Base-by-base conservation (phyloP, 2,329 filamentous ascomycete species). In the Ophiocordyceps camponoti-floridani region DNA sequence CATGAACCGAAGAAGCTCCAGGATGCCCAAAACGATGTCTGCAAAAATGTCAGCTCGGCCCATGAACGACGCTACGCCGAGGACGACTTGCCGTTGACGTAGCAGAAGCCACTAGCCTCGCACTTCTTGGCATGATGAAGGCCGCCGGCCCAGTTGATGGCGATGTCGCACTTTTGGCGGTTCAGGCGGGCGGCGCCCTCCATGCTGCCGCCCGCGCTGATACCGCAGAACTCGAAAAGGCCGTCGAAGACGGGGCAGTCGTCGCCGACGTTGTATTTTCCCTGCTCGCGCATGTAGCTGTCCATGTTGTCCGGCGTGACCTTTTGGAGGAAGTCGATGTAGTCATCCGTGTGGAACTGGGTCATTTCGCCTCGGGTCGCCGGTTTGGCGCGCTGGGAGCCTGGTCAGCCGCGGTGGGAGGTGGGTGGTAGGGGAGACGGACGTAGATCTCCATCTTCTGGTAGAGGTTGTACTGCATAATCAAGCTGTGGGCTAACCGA, bases 291-390 rank as follows among this genome's bases (percentile, higher is more conserved):
- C 53, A 81, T 75, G 58, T 86, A 96, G 51, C 75, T 76, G 54
- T 98, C 93, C 85, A 96, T 96, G 60, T 98, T 98, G 66, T 98
- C 91, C 1, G 91, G 93, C 0, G 91, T 96, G 45, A 98, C 91
- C 55, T 93, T 94, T 65, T 73, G 83, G 16, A 98, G 70, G 58
- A 96, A 98, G 45, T 94, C 85, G 50, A 98, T 85, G 63, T 98
- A 98, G 56, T 95, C 88, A 58, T 84, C 77, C 44, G 86, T 91
- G 61, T 98, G 91, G 58, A 96, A 98, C 49, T 91, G 83, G 45
- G 81, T 84, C 71, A 98, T 84, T 61, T 96, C 88, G 54, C 91
- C 81, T 51, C 82, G 78, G 28, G 82, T 88, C 14, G 91, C 91
- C 10, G 86, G 83, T 68, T 89, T 89, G 45, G 83, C 83, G 49